Base-by-base conservation (phyloP, 805 yeast genomes). In the Saturnispora halmiae region DNA sequence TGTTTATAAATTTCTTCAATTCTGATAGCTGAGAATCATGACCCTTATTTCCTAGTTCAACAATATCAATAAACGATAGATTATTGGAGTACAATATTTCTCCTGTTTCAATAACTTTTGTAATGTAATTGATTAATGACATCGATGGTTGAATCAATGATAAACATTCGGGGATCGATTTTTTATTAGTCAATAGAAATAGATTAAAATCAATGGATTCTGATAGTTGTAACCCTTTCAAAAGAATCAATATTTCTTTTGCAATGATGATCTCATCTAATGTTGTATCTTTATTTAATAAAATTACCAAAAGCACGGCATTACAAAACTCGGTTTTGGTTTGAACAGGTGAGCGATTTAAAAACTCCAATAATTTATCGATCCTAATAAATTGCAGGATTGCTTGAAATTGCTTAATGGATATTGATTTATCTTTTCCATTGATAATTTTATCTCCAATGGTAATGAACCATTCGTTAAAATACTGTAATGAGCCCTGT, bases 71-170 rank as follows among this genome's bases (percentile, higher is more conserved):
- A 13, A 60, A 38, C 0, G 63, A 47, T 3, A 59, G 35, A 6
- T 48, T 52, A 35, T 52, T 58, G 1, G 54, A 50, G 31, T 49
- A 51, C 8, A 60, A 40, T 20, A 59, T 41, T 42, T 59, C 58
- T 10, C 53, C 59, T 8, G 54, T 47, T 31, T 55, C 57, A 19
- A 60, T 53, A n/a, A 44, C 41, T 22, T 47, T 48, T 4, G 43
- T 36, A 20, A 56, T 40, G 1, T 32, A 34, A 16, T 47, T 37
- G 6, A 57, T 35, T 6, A 51, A 31, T 1, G 39, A 10, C 7
- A 34, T 29, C n/a, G 58, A 42, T 15, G 55, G 58, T 3, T 16
- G 26, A 4, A 49, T 36, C 0, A 19, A 22, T 13, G 33, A 27
- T 8, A 15, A 31, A 30, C 40, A 36, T 10, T 41, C 44, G 3